These are phyloP conservation scores for Acacia pycnantha DNA, from an alignment of 331 rosid species.

Conservation along the genomic window DNA sequence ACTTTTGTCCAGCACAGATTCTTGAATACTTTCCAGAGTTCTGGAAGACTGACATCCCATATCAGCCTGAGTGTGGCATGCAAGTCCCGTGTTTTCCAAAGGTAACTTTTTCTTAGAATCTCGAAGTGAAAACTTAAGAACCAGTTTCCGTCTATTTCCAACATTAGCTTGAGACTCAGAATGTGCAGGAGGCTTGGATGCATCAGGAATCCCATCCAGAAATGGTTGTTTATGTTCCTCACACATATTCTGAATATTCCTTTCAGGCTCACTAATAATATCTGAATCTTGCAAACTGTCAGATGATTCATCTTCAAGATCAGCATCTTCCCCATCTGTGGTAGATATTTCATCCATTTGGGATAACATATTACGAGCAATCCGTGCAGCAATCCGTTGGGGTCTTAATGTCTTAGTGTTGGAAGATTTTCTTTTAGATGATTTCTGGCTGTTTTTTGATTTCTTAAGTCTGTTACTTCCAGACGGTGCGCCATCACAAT, in stretches of 20 bases:
- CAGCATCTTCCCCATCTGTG: slow-evolving; percentile 60
- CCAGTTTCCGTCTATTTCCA: slow-evolving; percentile 50
- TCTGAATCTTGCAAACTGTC: slow-evolving; percentile 52
- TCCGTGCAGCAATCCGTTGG: slow-evolving; percentile 70
- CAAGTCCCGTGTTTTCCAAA: slow-evolving; percentile 31
- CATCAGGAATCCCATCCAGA: slow-evolving; percentile 36
- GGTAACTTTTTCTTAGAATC: slow-evolving; percentile 61
- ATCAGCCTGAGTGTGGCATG: slow-evolving; percentile 40
- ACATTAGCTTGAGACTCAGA: slow-evolving; percentile 45
- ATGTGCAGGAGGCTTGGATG: slow-evolving; percentile 35
- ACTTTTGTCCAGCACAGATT: slow-evolving; percentile 24
- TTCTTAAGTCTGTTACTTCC: slow-evolving; percentile 54
- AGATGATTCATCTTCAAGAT: slow-evolving; percentile 59
- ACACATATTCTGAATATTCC: slow-evolving; percentile 32
- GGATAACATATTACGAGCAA: slow-evolving; percentile 72
- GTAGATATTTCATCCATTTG: slow-evolving; percentile 63
- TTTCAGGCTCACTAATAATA: slow-evolving; percentile 45
- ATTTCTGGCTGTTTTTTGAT: slow-evolving; percentile 44
- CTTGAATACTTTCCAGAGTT: slow-evolving; percentile 31
- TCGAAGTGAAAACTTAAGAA: slow-evolving; percentile 64
- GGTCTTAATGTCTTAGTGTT: slow-evolving; percentile 61
- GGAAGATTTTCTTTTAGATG: slow-evolving; percentile 53
- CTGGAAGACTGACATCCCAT: slow-evolving; percentile 38
- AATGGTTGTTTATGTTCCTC: slow-evolving; percentile 36
- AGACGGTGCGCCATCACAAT: slow-evolving; percentile 47